Conservation (phyloP, 805 yeast genomes). For the Saccharomycopsis sp. region DNA sequence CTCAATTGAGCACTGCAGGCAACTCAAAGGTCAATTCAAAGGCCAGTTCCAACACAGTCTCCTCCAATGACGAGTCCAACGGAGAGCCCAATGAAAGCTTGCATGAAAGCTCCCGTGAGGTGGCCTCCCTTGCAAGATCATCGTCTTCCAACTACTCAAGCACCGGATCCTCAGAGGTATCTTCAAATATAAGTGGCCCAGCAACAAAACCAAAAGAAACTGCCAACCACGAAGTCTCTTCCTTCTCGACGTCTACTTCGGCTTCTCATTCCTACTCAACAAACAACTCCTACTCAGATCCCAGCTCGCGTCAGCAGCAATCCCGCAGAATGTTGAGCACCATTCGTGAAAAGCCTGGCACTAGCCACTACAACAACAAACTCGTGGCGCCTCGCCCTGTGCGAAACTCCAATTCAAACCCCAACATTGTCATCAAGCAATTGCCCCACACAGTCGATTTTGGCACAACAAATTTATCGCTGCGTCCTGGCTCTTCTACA, state of each 20-base stretch:
- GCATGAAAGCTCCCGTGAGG: not conserved
- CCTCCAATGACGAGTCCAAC: too few species aligned
- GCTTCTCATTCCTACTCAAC: slow-evolving; percentile 6
- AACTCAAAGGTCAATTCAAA: too few species aligned
- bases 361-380: not conserved
- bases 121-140: not conserved
- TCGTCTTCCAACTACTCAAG: slow-evolving; percentile 2
- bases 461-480: too few species aligned
- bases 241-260: slow-evolving; percentile 3
- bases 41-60: too few species aligned
- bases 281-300: slow-evolving; percentile 1
- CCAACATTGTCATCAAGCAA: slow-evolving; percentile 8
- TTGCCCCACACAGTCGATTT: too few species aligned
- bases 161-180: not conserved
- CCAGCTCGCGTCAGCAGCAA: not conserved
- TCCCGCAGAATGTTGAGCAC: not conserved
- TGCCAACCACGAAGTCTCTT: too few species aligned
- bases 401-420: too few species aligned
- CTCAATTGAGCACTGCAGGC: too few species aligned
- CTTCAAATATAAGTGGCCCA: not conserved
- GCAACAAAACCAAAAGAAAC: too few species aligned
- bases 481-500: too few species aligned
- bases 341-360: slow-evolving; percentile 1
- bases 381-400: slow-evolving; percentile 6
- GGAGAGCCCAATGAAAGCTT: too few species aligned